Conservation (phyloP, 148 eudicot species). For the Vaccinium vitisidaea region DNA sequence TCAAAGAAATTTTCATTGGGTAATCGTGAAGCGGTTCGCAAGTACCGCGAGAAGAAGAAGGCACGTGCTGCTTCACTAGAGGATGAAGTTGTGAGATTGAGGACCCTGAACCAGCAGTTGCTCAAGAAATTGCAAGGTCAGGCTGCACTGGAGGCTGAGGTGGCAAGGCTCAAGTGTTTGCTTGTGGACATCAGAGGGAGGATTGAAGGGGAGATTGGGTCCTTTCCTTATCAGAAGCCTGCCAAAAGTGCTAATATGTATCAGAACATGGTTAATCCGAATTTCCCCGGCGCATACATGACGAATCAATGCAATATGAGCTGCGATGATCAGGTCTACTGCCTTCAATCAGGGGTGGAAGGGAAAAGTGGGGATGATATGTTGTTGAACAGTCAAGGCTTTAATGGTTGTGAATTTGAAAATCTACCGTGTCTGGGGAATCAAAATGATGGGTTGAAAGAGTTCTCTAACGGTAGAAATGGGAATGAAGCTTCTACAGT, state of each 20-base stretch:
- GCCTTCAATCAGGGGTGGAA: slow-evolving; percentile 53
- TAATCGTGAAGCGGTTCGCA: slow-evolving; percentile 90
- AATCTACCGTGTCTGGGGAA: slow-evolving; percentile 61
- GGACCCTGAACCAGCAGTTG: slow-evolving; percentile 79
- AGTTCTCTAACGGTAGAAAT: slow-evolving; percentile 46
- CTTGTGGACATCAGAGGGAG: slow-evolving; percentile 95
- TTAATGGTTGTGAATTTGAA: slow-evolving; percentile 67
- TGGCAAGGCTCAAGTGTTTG: slow-evolving; percentile 88
- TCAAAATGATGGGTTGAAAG: slow-evolving; percentile 45
- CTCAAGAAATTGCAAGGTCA: slow-evolving; percentile 79
- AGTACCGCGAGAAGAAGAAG: slow-evolving; percentile 97
- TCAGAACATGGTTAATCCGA: slow-evolving; percentile 40
- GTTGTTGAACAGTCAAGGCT: slow-evolving; percentile 43
- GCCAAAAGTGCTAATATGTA: slow-evolving; percentile 49
- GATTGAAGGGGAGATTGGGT: slow-evolving; percentile 93
- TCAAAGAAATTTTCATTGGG: slow-evolving; percentile 66
- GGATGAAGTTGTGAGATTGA: slow-evolving; percentile 80
- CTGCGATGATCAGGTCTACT: slow-evolving; percentile 72
- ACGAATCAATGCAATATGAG: slow-evolving; percentile 71
- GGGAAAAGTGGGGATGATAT: slow-evolving; percentile 50
- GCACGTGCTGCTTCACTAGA: slow-evolving; percentile 83
- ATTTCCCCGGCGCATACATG: slow-evolving; percentile 47
- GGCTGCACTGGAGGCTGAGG: slow-evolving; percentile 76
- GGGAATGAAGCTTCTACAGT: slow-evolving; percentile 35
- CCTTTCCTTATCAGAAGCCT: slow-evolving; percentile 85